Evolutionary conservation across 129 eudicot genomes (phyloP), one percentile per base, ranked within the genome.

Genomic region (Saposhnikovia divaricata): DNA sequence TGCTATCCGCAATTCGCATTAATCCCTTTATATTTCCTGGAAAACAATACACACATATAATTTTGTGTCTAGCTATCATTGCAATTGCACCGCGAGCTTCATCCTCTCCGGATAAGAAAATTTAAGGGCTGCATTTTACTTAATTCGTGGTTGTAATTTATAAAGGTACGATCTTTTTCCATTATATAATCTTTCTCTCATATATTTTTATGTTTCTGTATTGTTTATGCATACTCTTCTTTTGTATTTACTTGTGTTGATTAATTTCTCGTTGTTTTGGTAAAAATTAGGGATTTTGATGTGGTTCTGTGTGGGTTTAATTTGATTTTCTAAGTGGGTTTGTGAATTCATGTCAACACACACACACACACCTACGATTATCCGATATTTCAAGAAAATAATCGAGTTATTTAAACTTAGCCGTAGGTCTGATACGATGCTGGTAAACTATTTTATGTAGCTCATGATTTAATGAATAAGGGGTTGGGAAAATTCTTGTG

Each of bases 151-250:
- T 72, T 72, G 5, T 50, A 15, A 16, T 50, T 50, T 0, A 4
- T 40, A 42, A 43, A 73, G 77, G 77, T 73, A n/a, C 77, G 38
- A 37, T 55, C 16, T 23, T 43, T 73, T 72, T 73, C 46, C 44
- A 8, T 43, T 73, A 0, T 43, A n/a, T n/a, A 21, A 43, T 59
- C 68, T n/a, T 2, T 12, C 53, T 68, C 23, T n/a, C 19, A n/a
- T 5, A 43, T 42, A 11, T 23, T 16, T 43, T 1, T 9, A 1
- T 72, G 5, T 42, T 5, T 10, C 4, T 72, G 2, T 39, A 21
- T 72, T 40, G 5, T 72, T 21, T 10, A 21, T 72, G 25, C 25
- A 72, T 40, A 38, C 16, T 72, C 19, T 23, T 23, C 3, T 8
- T 7, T 40, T 72, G 15, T 18, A 21, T 72, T 19, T 18, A 0